Base-by-base conservation (phyloP, 2,329 filamentous ascomycete genomes). In the Trichoderma asperellum region DNA sequence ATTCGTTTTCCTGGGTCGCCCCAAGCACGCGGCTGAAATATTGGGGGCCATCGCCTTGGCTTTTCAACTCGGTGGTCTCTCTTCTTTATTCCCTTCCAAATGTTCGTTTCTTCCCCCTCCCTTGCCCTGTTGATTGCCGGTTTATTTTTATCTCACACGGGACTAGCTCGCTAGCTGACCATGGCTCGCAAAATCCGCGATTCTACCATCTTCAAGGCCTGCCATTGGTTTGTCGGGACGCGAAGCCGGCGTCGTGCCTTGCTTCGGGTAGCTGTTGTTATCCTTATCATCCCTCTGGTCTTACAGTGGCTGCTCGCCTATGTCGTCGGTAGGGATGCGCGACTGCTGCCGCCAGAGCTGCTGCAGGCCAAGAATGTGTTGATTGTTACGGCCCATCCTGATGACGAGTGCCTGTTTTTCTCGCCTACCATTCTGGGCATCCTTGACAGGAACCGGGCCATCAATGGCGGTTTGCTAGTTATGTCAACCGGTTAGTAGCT, bases 321-420 rank as follows among this genome's bases (percentile, higher is more conserved):
- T 62, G 24, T 77, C 6, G 73, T 82, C 11, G 79, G 77, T 21
- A 73, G 74, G 40, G 78, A 81, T 70, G 78, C 78, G 18, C 73
- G 79, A 6, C 73, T 82, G 58, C 75, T 81, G 2, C 79, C 80
- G 7, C 72, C 75, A 0, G 76, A 77, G 53, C 76, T 82, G 21
- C 74, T 76, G 14, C 70, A 71, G 60, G 76, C 79, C 16, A 77
- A 75, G 52, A 81, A 77, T 70, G 70, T 81, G 4, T 70, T 82
- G 29, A 73, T 81, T 37, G 78, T 82, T 14, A 81, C 80, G 14
- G 79, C 80, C 2, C 79, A 81, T 52, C 77, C 77, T 16, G 80
- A 79, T 40, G 79, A 81, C 8, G 84, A 85, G 71, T 79, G 77
- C 34, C 74, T 78, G 6, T 79, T 78, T 68, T 78, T 78, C 55